These are phyloP conservation scores for Escovopsis weberi DNA, from an alignment of 2,329 filamentous ascomycete genomes.

Conservation along the genomic window DNA sequence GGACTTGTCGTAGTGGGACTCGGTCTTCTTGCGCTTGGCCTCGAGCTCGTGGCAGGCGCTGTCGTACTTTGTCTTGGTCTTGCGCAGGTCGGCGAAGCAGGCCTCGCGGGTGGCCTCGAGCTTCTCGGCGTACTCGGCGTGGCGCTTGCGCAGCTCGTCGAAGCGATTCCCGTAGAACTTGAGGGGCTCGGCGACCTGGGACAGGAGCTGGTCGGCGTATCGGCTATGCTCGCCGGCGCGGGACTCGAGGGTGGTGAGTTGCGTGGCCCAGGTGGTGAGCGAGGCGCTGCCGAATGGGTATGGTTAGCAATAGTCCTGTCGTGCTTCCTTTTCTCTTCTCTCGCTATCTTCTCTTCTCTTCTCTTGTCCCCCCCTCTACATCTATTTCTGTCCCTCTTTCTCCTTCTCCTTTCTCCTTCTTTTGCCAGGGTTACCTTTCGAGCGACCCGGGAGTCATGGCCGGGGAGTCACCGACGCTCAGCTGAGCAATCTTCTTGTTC, in stretches of 20 bases:
- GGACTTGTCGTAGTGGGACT: slow-evolving; percentile 82
- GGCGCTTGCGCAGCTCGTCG: slow-evolving; percentile 84
- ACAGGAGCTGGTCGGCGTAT: slow-evolving; percentile 63
- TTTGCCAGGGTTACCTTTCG: no score
- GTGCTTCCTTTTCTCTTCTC: no score
- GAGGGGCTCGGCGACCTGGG: slow-evolving; percentile 73
- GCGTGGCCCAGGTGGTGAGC: slow-evolving; percentile 91
- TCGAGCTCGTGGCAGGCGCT: slow-evolving; percentile 88
- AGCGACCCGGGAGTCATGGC: slow-evolving; percentile 88
- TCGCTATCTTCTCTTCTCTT: no score
- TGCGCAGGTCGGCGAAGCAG: slow-evolving; percentile 73
- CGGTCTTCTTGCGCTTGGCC: slow-evolving; percentile 83
- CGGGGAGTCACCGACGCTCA: slow-evolving; percentile 90
- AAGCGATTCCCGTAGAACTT: slow-evolving; percentile 61
- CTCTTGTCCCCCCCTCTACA: no score
- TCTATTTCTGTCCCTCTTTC: no score
- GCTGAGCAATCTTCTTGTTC: slow-evolving; percentile 67
- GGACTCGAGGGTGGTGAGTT: slow-evolving; percentile 77
- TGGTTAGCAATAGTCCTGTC: no score
- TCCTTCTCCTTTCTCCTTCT: no score
- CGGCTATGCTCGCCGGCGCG: slow-evolving; percentile 81
- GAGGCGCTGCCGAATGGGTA: slow-evolving; percentile 52
- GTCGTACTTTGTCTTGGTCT: slow-evolving; percentile 89
- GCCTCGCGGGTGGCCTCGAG: slow-evolving; percentile 79
- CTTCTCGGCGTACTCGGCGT: slow-evolving; percentile 76